Evolutionary conservation across 1,284 basidiomycete genomes (phyloP), one percentile per base, ranked within the genome.

Genomic region (Irpex lacteus): DNA sequence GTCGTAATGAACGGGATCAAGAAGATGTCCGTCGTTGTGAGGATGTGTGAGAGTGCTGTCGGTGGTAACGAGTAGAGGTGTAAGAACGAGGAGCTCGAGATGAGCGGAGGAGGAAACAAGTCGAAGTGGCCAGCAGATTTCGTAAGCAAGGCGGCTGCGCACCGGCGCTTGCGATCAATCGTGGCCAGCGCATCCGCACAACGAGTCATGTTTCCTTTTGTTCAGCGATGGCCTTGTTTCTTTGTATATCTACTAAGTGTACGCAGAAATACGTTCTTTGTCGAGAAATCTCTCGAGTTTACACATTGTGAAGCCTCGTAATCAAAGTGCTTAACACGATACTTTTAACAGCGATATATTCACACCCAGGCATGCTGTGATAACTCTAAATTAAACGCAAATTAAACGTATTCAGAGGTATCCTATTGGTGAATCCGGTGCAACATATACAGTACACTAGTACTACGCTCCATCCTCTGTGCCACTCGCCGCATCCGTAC

Each of bases 1-100:
- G 54, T 56, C 54, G 54, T 56, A 34, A 36, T 56, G 32, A 36
- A 37, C 54, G 11, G 32, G 32, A 56, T 56, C 34, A 32, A 56
- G 37, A 34, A 15, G 15, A 36, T 18, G 54, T 21, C 37, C 21
- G 32, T 26, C 9, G 54, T 56, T 13, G 26, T 56, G 13, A 32
- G 7, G 4, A 18, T 8, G 32, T 26, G 37, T 60, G 40, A 19
- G 37, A 9, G 50, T 47, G 59, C 38, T 54, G 65, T 49, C 15
- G 34, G 59, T 62, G 60, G 65, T 60, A 49, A 54, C 60, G 57
- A 60, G 60, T 37, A 58, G 57, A 34, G 62, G 26, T 57, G 36
- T 34, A 26, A 18, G 18, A 47, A 57, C 61, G 62, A 62, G 49
- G 64, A 56, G 54, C 50, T 56, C 34, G 32, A 56, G 54, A 56